These are phyloP conservation scores for Hypoxylon perforatum DNA, from an alignment of 495 filamentous ascomycete genomes.

Conservation along the genomic window DNA sequence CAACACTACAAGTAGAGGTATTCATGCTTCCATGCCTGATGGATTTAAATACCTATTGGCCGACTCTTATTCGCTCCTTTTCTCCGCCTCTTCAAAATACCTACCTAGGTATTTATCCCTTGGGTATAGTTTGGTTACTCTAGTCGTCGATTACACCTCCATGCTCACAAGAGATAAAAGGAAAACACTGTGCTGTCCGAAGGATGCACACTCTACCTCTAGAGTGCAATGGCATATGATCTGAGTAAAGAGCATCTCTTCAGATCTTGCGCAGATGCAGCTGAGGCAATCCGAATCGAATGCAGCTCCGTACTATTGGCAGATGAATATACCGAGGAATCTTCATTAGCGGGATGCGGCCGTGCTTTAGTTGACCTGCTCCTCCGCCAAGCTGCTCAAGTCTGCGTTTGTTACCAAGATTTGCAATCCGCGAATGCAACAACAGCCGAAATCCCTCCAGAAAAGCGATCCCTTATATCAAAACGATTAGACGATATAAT, in stretches of 20 bases:
- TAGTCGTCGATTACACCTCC: too few species aligned
- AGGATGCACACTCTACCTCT: background rate
- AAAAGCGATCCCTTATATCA: conserved; percentile 19
- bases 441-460: background rate
- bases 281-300: conserved; percentile 41
- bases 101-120: too few species aligned
- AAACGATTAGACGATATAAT: conserved; percentile 58
- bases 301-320: conserved; percentile 37
- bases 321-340: background rate
- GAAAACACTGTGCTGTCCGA: too few species aligned
- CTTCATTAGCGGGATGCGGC: conserved; percentile 47
- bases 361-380: conserved; percentile 52
- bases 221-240: background rate
- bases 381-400: conserved; percentile 47
- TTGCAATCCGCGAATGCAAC: background rate
- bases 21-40: too few species aligned
- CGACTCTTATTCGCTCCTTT: too few species aligned
- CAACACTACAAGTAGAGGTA: too few species aligned
- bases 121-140: too few species aligned
- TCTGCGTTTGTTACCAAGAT: conserved; percentile 33
- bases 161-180: too few species aligned
- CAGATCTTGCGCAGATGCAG: conserved; percentile 32
- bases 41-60: too few species aligned
- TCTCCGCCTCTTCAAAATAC: too few species aligned
- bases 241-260: conserved; percentile 38